Base-by-base conservation (phyloP, 2,329 filamentous ascomycete species). In the Sporothrix phasma region DNA sequence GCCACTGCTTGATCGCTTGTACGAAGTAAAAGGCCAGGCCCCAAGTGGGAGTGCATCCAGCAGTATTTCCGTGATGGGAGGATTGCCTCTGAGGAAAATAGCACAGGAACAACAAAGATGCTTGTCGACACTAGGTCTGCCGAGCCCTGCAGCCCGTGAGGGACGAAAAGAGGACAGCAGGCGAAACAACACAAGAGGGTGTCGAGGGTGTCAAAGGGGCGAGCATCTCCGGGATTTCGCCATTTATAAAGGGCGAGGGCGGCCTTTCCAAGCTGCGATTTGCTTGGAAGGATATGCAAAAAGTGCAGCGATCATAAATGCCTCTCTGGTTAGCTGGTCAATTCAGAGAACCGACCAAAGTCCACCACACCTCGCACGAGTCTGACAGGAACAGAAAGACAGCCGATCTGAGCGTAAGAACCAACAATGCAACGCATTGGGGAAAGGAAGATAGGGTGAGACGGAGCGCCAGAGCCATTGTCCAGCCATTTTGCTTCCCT, bases 381-480 rank as follows among this genome's bases (percentile, higher is more conserved):
- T 59, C 39, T 59, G 54, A 59, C 54, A 59, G 54, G 54, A 59
- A 59, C 54, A 13, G 34, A 6, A 13, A 22, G n/a, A 17, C n/a
- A 56, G 3, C 24, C 8, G 34, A 56, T 8, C 5, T 6, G 19
- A 51, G 13, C 4, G n/a, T n/a, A 17, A 11, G 15, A 13, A 51
- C 24, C 53, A 54, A 54, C 49, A 54, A 56, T 56, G 39, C n/a
- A 51, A 51, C 47, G 26, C 47, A 31, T n/a, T 51, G 47, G 13
- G 39, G 19, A 43, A 43, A n/a, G 19, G 15, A 43, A 43, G 39
- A 45, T 5, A 59, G 53, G 53, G 53, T 37, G 53, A 31, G 56
- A 29, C 10, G 11, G 10, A 2, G 10, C 54, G 29, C n/a, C 19
- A 24, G 22, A 41, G 34, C 34, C 15, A 10, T 37, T n/a, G 31